Evolutionary conservation across 1,284 basidiomycete species (phyloP).

Genomic region (Naganishia sp.): DNA sequence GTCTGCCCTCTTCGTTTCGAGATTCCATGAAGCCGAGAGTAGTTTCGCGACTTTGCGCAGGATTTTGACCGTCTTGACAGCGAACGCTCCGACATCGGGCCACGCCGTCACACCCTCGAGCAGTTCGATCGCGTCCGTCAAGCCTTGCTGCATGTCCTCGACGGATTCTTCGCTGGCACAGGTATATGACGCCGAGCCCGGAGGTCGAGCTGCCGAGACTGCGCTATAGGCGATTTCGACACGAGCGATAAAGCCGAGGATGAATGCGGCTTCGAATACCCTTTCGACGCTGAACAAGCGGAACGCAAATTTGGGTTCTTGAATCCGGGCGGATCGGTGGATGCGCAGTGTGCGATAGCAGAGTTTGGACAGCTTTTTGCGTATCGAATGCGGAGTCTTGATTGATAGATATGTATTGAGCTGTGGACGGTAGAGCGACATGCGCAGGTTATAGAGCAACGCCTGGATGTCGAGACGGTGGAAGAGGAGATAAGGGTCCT

Average conservation of each 20-base stretch:
- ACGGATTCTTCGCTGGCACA: slow-evolving; percentile 34
- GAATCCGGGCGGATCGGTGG: slow-evolving; percentile 46
- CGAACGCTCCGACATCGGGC: slow-evolving; percentile 35
- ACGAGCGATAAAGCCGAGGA: slow-evolving; percentile 44
- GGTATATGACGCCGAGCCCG: slow-evolving; percentile 30
- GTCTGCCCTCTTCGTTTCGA: slow-evolving; percentile 2
- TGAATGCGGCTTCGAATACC: slow-evolving; percentile 46
- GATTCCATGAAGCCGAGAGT: slow-evolving; percentile 12
- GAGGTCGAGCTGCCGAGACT: slow-evolving; percentile 15
- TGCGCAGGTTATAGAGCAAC: slow-evolving; percentile 43
- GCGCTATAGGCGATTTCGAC: slow-evolving; percentile 42
- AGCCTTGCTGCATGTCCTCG: slow-evolving; percentile 41
- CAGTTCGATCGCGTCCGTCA: slow-evolving; percentile 41
- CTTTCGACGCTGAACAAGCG: slow-evolving; percentile 44
- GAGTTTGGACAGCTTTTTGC: slow-evolving; percentile 42
- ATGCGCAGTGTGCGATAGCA: slow-evolving; percentile 44
- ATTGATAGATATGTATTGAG: slow-evolving; percentile 43
- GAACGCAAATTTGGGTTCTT: slow-evolving; percentile 45
- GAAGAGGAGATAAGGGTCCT: slow-evolving; percentile 43
- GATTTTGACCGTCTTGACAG: slow-evolving; percentile 41
- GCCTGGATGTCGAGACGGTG: slow-evolving; percentile 47
- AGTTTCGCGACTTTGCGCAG: slow-evolving; percentile 38
- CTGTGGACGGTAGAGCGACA: slow-evolving; percentile 46
- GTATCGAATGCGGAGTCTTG: slow-evolving; percentile 36
- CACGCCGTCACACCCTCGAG: slow-evolving; percentile 41